Conservation (phyloP, 2,329 filamentous ascomycete species). For the Zymoseptoria pseudotritici region DNA sequence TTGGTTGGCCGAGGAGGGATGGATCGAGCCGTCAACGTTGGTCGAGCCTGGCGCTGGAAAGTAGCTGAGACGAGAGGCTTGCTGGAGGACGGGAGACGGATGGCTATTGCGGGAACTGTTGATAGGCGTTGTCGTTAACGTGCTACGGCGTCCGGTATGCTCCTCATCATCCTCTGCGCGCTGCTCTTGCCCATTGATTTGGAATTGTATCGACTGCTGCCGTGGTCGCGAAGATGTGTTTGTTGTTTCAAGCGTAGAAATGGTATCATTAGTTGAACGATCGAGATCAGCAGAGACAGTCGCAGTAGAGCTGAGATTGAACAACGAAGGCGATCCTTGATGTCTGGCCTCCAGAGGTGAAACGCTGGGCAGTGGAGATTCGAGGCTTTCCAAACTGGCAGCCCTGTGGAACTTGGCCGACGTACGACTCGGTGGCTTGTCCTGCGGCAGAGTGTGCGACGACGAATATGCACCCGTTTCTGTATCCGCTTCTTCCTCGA, state of each 20-base stretch:
- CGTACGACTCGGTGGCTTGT: background rate
- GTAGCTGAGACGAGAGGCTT: slow-evolving; percentile 7
- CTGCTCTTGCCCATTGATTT: slow-evolving; percentile 1
- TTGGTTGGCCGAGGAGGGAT: slow-evolving; percentile 11
- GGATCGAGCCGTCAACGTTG: slow-evolving; percentile 4
- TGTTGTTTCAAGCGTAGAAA: background rate
- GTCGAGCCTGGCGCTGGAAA: slow-evolving; percentile 5
- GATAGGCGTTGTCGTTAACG: slow-evolving; percentile 16
- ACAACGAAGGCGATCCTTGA: background rate
- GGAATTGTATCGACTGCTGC: background rate
- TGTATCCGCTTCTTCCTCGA: slow-evolving; percentile 17
- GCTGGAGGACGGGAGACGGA: slow-evolving; percentile 8
- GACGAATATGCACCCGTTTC: background rate
- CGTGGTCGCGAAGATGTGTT: background rate
- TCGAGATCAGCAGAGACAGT: background rate
- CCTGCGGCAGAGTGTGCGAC: background rate
- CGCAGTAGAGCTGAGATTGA: background rate
- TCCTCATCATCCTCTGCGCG: slow-evolving; percentile 10
- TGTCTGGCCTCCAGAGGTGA: background rate
- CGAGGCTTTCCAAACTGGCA: background rate
- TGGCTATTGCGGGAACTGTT: slow-evolving; percentile 14
- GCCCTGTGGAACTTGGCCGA: background rate
- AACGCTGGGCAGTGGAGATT: background rate
- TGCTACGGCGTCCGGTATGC: slow-evolving; percentile 14
- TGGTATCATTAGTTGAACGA: background rate